Evolutionary conservation across 2,329 filamentous ascomycete genomes (phyloP), one percentile per base, ranked within the genome.

Genomic region (Aspergillus felis): DNA sequence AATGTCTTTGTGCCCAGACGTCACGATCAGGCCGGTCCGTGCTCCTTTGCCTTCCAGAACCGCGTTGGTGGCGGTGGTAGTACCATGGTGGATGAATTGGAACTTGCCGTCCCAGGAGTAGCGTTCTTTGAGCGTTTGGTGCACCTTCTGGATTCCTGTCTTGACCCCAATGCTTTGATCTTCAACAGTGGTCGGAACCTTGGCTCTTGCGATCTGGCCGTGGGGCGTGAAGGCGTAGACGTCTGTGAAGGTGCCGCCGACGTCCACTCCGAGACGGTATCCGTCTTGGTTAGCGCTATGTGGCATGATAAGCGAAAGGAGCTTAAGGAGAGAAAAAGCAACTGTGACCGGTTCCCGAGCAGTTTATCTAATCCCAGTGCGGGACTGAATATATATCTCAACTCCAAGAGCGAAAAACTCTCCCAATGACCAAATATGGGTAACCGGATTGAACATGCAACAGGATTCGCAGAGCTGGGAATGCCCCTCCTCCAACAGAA

Each of bases 11-110:
- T 81, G 79, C 3, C 79, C 79, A 2, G 74, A 71, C 1, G 79
- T 81, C 10, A 81, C 77, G 29, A 82, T 68, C 1, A 81, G 68
- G 1, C 73, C 79, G 1, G 78, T 74, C 29, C 75, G 76, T n/a
- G 76, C 78, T 27, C 79, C 79, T 58, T 81, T 81, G 24, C 76
- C 76, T 61, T 82, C 79, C 2, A 81, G 70, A 22, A 81, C 76
- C 4, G 79, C 79, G 61, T 81, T 81, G 1, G 79, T 82, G 2
- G 75, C 79, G 10, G 77, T 77, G 1, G 79, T 81, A 0, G 78
- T 81, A 8, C 79, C 79, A 63, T 81, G 79, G 52, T 81, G 79
- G 51, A 81, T 78, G 61, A 77, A 79, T 24, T 77, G 71, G 59
- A 81, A 80, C 48, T 72, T 73, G n/a, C 76, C 78, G 1, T 73